These are phyloP conservation scores for Hypoxylon trugodes DNA, from an alignment of 495 filamentous ascomycete genomes.

Conservation along the genomic window DNA sequence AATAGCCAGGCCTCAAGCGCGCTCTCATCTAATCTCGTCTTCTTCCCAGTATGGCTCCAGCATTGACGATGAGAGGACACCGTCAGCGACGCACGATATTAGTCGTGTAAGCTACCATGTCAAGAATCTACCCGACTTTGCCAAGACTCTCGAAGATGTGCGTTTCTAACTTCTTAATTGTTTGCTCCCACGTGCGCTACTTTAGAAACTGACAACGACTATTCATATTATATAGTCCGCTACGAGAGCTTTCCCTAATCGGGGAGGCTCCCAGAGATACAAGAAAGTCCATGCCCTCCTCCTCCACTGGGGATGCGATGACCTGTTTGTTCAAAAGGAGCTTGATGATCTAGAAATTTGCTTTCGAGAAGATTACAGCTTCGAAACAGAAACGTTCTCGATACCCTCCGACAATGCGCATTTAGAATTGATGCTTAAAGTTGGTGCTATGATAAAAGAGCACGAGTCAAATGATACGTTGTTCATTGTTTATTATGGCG, in stretches of 20 bases:
- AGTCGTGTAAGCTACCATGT: constrained; percentile 62
- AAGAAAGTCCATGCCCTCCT: constrained; percentile 60
- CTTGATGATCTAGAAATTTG: constrained; percentile 59
- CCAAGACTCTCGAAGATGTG: constrained; percentile 57
- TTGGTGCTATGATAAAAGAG: constrained; percentile 59
- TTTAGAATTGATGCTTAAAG: constrained; percentile 57
- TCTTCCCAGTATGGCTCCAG: constrained; percentile 58
- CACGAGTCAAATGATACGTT: constrained; percentile 58
- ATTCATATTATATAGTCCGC: constrained; percentile 52
- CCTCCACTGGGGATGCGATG: constrained; percentile 64
- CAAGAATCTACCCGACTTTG: constrained; percentile 58
- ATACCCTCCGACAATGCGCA: constrained; percentile 62
- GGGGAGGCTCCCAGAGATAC: constrained; percentile 56
- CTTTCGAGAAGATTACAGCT: constrained; percentile 57
- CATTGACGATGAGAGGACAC: constrained; percentile 47
- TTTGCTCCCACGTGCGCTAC: background rate
- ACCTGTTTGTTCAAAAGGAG: constrained; percentile 61
- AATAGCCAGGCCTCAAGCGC: constrained; percentile 40
- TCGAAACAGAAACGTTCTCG: constrained; percentile 56
- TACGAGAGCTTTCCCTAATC: constrained; percentile 59
- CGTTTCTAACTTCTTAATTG: constrained; percentile 29
- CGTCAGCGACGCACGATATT: constrained; percentile 59
- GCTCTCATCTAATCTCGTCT: constrained; percentile 32
- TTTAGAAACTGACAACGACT: constrained; percentile 21
- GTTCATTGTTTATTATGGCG: constrained; percentile 63